phyloP scores from a whole-genome alignment of 2,329 filamentous ascomycete species.

The Neodidymelliopsis sp. region DNA sequence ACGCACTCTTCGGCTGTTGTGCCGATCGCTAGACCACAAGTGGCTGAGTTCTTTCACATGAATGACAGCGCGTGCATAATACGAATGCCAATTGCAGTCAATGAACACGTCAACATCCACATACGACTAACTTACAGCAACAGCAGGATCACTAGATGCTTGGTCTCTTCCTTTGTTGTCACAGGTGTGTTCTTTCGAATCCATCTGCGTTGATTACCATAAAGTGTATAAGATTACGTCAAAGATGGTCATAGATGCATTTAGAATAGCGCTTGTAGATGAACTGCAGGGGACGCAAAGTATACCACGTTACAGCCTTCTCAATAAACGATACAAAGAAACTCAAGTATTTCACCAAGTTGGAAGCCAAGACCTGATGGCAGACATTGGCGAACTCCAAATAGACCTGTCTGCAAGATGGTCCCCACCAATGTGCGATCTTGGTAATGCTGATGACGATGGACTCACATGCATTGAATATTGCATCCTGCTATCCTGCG shows the following conservation, averaged over 20 bases:
- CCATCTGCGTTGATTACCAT: too few species aligned
- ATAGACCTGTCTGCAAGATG: not conserved
- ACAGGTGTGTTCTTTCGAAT: too few species aligned
- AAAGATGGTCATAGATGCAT: not conserved
- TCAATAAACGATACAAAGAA: too few species aligned
- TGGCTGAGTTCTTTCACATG: constrained; percentile 14
- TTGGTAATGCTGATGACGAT: not conserved
- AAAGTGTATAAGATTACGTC: constrained; percentile 1
- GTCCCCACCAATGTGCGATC: not conserved
- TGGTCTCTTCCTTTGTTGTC: too few species aligned
- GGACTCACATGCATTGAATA: not conserved
- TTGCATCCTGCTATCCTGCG: not conserved
- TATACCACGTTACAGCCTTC: not conserved
- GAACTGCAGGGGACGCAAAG: not conserved
- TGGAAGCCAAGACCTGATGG: constrained; percentile 4
- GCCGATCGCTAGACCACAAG: constrained; percentile 8
- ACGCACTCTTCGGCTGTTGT: constrained; percentile 15
- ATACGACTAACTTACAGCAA: not conserved
- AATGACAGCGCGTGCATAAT: constrained; percentile 5
- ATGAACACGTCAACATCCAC: constrained; percentile 6
- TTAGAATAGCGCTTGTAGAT: not conserved
- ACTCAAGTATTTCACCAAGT: not conserved
- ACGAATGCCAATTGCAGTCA: constrained; percentile 7
- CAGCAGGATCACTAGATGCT: too few species aligned
- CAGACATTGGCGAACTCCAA: constrained; percentile 8